Conservation (phyloP, 2,329 filamentous ascomycete genomes). For the Celoporthe dispersa region DNA sequence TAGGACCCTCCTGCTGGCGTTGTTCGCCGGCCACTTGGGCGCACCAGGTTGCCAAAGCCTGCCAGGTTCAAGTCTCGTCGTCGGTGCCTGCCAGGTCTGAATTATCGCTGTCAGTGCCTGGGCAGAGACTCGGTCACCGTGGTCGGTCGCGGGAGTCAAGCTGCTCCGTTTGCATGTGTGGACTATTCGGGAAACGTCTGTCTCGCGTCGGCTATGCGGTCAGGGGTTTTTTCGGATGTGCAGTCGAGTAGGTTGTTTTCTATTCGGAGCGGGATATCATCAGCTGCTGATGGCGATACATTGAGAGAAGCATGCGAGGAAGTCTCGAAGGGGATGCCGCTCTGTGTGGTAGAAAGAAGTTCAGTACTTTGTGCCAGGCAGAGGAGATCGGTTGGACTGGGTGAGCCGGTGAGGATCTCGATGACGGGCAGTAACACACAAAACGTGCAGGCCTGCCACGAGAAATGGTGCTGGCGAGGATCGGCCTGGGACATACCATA, state of each 20-base stretch:
- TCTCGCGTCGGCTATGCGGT: not conserved
- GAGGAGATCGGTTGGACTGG: conserved; percentile 20
- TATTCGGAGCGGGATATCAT: not conserved
- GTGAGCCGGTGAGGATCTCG: conserved; percentile 26
- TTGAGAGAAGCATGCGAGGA: not conserved
- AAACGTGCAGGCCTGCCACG: conserved; percentile 25
- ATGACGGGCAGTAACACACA: conserved; percentile 27
- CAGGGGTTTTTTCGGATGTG: not conserved
- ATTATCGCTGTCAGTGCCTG: not conserved
- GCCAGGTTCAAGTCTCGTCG: not conserved
- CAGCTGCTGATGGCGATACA: not conserved
- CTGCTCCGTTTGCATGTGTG: not conserved
- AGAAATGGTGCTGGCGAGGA: conserved; percentile 17
- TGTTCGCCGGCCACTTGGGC: not conserved
- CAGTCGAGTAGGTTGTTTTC: not conserved
- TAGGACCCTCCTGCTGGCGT: not conserved
- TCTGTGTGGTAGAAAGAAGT: conserved; percentile 15
- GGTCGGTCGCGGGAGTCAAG: not conserved
- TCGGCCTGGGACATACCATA: conserved; percentile 4
- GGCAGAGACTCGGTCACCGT: conserved; percentile 1
- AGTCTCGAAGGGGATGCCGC: not conserved
- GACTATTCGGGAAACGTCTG: not conserved
- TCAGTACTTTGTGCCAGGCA: conserved; percentile 17
- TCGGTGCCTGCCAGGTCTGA: not conserved
- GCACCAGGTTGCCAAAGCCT: not conserved